These are phyloP conservation scores for Tylopilus sp. DNA, from an alignment of 1,284 basidiomycete genomes.

Conservation along the genomic window DNA sequence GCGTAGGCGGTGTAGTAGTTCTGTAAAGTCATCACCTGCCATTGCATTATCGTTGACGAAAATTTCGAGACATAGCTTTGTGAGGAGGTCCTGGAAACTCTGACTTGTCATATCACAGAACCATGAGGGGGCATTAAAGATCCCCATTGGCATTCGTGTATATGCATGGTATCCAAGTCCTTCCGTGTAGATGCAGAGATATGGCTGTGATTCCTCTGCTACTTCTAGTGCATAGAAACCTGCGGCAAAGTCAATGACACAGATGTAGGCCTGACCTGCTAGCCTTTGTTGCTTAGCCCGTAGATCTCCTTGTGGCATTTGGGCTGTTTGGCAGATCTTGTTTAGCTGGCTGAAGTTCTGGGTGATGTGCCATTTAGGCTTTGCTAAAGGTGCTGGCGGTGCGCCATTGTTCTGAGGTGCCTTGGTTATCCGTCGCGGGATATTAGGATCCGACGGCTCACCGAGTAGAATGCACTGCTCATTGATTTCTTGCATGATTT, in stretches of 20 bases:
- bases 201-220: neutral
- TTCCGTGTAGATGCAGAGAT: conserved; percentile 8
- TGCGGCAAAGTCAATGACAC: neutral
- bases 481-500: neutral
- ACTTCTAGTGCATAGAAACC: neutral
- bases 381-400: too few species aligned
- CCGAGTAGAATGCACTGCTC: neutral
- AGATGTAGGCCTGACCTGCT: neutral
- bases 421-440: neutral
- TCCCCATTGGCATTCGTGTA: neutral
- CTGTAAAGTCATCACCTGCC: neutral
- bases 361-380: neutral
- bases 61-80: too few species aligned
- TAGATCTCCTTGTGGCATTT: neutral
- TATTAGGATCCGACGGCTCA: neutral
- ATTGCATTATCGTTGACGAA: conserved; percentile 1
- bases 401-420: too few species aligned
- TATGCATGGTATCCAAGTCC: neutral
- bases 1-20: neutral
- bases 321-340: neutral
- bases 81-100: too few species aligned
- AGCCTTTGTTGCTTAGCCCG: neutral
- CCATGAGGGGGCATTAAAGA: neutral
- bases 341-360: neutral
- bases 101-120: neutral